Conservation (phyloP, 2,329 filamentous ascomycete species). For the Diaporthe sp. region DNA sequence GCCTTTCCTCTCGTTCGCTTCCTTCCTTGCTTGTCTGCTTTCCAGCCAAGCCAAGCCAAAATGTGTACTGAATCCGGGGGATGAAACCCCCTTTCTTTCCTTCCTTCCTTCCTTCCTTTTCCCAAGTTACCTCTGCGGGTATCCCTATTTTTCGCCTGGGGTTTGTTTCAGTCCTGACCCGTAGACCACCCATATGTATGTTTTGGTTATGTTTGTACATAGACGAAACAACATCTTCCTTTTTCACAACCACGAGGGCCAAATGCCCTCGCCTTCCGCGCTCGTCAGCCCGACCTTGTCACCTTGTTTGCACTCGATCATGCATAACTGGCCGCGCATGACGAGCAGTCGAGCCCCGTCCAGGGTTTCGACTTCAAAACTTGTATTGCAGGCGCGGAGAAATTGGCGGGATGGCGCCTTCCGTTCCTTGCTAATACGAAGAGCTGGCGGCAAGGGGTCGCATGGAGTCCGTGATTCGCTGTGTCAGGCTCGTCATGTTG, state of each 20-base stretch:
- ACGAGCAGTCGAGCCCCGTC: neutral
- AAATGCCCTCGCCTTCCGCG: neutral
- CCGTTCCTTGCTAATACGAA: conserved; percentile 7
- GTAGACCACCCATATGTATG: conserved; percentile 17
- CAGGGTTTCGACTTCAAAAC: neutral
- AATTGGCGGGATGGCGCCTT: neutral
- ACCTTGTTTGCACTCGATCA: neutral
- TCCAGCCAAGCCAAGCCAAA: conserved; percentile 14
- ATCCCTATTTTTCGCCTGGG: neutral
- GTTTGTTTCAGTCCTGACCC: neutral
- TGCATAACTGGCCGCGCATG: too few species aligned
- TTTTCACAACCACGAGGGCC: neutral
- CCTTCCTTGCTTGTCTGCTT: conserved; percentile 1
- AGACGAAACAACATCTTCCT: conserved; percentile 1
- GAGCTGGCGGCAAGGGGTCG: conserved; percentile 7
- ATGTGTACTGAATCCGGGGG: neutral
- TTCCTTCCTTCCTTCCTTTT: neutral
- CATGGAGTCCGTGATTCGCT: conserved; percentile 44
- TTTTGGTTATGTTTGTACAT: conserved; percentile 25
- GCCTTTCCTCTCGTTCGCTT: neutral
- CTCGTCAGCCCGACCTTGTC: neutral
- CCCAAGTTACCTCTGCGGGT: conserved; percentile 6
- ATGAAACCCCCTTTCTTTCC: neutral
- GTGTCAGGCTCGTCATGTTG: conserved; percentile 51
- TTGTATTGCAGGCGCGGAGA: neutral